Evolutionary conservation across 805 yeast genomes (phyloP).

Genomic region (Barnettozyma pratensis): DNA sequence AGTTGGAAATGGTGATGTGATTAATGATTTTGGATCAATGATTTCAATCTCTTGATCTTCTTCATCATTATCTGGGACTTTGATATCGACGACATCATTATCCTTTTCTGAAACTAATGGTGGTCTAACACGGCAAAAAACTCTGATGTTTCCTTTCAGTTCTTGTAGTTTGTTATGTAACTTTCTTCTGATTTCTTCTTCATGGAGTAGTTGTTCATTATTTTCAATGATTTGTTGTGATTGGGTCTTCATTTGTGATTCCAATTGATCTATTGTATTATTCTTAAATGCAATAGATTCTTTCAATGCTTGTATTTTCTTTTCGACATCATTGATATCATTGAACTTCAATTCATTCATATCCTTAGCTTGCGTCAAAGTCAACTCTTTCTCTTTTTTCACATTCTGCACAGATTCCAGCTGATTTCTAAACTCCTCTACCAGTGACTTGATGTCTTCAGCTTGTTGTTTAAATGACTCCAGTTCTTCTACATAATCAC

Average conservation of each 20-base stretch:
- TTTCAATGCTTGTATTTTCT: constrained; percentile 17
- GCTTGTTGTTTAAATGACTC: background rate
- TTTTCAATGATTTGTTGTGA: constrained; percentile 26
- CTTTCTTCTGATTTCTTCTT: constrained; percentile 53
- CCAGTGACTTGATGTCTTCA: background rate
- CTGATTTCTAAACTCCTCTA: constrained; percentile 3
- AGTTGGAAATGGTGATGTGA: constrained; percentile 1
- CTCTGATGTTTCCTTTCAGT: constrained; percentile 86
- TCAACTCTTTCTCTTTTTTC: constrained; percentile 8
- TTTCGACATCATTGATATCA: background rate
- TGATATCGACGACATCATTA: constrained; percentile 26
- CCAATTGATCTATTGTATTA: constrained; percentile 14
- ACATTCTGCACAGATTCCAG: constrained; percentile 2
- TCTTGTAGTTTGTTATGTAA: constrained; percentile 78
- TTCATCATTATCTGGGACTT: constrained; percentile 26
- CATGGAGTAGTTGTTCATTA: constrained; percentile 35
- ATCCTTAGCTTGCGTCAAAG: background rate
- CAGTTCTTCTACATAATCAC: background rate
- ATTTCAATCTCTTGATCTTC: constrained; percentile 23
- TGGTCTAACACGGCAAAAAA: constrained; percentile 83
- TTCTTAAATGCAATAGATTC: constrained; percentile 15
- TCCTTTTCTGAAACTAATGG: constrained; percentile 24
- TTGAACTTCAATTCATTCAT: background rate
- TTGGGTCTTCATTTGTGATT: constrained; percentile 24
- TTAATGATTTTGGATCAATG: constrained; percentile 10